phyloP scores from a whole-genome alignment of 257 asterid species.

The Salvia rosmarinus region DNA sequence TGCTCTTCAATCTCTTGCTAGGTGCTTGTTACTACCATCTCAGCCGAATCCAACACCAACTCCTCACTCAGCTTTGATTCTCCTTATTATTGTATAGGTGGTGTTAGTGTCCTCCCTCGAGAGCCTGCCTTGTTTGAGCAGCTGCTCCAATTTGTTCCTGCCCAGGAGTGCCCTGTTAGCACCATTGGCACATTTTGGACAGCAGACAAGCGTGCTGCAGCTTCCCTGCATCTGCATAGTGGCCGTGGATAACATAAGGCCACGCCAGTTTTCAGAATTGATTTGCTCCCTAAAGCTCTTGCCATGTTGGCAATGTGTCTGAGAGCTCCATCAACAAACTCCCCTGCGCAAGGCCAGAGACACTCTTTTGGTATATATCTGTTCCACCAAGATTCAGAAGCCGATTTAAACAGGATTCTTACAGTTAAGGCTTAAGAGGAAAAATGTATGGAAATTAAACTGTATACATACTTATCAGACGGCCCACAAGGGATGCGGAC shows the following conservation, averaged over 20 bases:
- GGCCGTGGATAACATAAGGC: slow-evolving; percentile 76
- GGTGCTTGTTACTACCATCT: slow-evolving; percentile 69
- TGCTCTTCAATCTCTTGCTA: slow-evolving; percentile 74
- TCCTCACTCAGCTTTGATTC: slow-evolving; percentile 74
- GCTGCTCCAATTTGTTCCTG: slow-evolving; percentile 68
- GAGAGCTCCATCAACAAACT: slow-evolving; percentile 66
- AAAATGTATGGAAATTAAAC: too few species aligned
- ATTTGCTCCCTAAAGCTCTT: slow-evolving; percentile 62
- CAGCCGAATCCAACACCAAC: slow-evolving; percentile 61
- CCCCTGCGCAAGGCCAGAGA: slow-evolving; percentile 65
- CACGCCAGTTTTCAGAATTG: slow-evolving; percentile 56
- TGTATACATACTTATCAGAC: slow-evolving; percentile 51
- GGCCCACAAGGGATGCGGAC: slow-evolving; percentile 70
- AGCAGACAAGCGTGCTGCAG: slow-evolving; percentile 61
- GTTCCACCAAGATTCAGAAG: too few species aligned
- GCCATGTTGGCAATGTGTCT: slow-evolving; percentile 62
- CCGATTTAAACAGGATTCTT: too few species aligned
- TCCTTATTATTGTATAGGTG: slow-evolving; percentile 62
- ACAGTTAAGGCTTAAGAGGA: too few species aligned
- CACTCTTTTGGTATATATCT: too few species aligned
- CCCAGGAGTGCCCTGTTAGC: slow-evolving; percentile 73
- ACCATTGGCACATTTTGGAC: slow-evolving; percentile 65
- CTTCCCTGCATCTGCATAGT: slow-evolving; percentile 73
- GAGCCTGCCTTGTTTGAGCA: slow-evolving; percentile 66
- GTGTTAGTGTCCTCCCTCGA: slow-evolving; percentile 63